Evolutionary conservation across 495 filamentous ascomycete genomes (phyloP), one percentile per base, ranked within the genome.

Genomic region (Collariella sp.): DNA sequence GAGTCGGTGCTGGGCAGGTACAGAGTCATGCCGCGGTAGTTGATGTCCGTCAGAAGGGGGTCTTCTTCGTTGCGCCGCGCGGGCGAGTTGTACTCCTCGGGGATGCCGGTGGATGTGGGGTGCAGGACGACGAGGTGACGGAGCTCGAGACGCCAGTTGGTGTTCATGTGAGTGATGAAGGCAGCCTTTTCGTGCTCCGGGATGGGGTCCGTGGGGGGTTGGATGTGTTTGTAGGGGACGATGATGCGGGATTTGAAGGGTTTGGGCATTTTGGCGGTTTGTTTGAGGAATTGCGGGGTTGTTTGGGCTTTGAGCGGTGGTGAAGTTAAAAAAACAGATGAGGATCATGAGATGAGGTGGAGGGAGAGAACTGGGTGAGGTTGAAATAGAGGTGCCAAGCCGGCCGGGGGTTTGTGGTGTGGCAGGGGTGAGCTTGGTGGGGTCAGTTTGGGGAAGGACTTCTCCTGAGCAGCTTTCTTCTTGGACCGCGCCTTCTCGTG

Each of bases 131-230:
- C 76, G 69, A 86, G 89, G 54, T 83, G 77, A 39, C 70, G 62
- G 15, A 93, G 74, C 26, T 86, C 84, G 57, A 76, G 73, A 58
- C 69, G 66, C 70, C 91, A 88, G 73, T 89, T 83, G 36, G 71
- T 72, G 73, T 91, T 91, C 86, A 93, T 89, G 74, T 93, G 88
- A 26, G 75, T 73, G 63, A 86, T 78, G 62, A 88, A 85, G 64
- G 84, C 82, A 36, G 74, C 53, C 55, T 83, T 85, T 55, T 70
- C 67, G 19, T 76, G 71, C 5, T 39, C 45, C 31, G 55, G 56
- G 46, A 64, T 61, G 15, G 26, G 7, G n/a, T 44, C 22, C 15
- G 29, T n/a, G n/a, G n/a, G n/a, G n/a, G n/a, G n/a, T n/a, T n/a
- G n/a, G n/a, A n/a, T n/a, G n/a, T n/a, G n/a, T n/a, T n/a, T n/a